These are phyloP conservation scores for Cylindrotheca closterium DNA, from an alignment of 108 stramenopile species.

Conservation along the genomic window DNA sequence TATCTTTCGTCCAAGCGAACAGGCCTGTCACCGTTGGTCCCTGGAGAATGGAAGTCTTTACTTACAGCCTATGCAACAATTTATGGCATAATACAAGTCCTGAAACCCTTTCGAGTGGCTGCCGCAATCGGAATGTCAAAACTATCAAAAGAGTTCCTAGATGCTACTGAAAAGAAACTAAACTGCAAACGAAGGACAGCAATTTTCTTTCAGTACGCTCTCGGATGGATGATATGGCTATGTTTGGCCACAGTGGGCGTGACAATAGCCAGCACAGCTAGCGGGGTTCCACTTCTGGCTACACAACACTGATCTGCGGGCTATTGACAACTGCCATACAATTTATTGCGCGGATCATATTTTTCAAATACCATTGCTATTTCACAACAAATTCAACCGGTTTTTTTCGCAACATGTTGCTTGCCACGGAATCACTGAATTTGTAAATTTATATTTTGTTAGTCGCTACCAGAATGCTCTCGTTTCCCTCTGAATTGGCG, in stretches of 20 bases:
- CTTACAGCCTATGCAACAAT: slow-evolving; percentile 7
- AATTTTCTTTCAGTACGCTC: slow-evolving; percentile 12
- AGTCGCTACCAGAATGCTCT: too few relatives aligned
- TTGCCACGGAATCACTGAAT: too few relatives aligned
- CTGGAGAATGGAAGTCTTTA: slow-evolving; percentile 18
- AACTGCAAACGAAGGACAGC: slow-evolving; percentile 7
- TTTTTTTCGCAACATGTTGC: background rate
- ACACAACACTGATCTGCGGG: background rate
- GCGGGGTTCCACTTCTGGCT: background rate
- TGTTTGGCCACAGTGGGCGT: background rate
- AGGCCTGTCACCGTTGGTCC: slow-evolving; percentile 12
- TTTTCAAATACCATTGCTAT: background rate
- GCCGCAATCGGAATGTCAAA: slow-evolving; percentile 17
- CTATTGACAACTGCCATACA: too few relatives aligned
- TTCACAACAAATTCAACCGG: background rate
- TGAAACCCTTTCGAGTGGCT: slow-evolving; percentile 17
- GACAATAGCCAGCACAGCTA: background rate
- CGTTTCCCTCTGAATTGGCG: too few relatives aligned
- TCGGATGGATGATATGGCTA: background rate
- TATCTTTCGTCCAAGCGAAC: slow-evolving; percentile 2
- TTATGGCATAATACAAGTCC: slow-evolving; percentile 7
- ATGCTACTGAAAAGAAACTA: slow-evolving; percentile 6
- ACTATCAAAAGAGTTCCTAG: slow-evolving; percentile 12
- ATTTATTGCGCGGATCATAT: background rate
- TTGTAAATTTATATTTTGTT: too few relatives aligned